phyloP scores from a whole-genome alignment of 2,329 filamentous ascomycete species.

The Claviceps purpurea region DNA sequence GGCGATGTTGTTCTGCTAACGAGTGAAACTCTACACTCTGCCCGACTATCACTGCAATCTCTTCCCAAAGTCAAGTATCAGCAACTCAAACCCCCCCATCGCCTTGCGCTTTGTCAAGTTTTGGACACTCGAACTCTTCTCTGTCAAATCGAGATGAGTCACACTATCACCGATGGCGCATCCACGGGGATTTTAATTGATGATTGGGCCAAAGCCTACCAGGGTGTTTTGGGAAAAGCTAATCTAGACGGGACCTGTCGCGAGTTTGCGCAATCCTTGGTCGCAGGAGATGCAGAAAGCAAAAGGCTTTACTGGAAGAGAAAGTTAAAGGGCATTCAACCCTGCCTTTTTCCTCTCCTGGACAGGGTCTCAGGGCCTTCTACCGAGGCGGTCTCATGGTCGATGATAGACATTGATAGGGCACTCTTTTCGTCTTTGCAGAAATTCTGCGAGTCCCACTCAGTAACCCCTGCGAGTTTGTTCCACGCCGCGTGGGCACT shows the following conservation, averaged over 20 bases:
- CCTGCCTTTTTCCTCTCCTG: constrained; percentile 6
- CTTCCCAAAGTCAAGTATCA: constrained; percentile 1
- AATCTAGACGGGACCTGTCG: constrained; percentile 2
- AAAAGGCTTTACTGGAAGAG: constrained; percentile 7
- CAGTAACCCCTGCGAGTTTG: constrained; percentile 33
- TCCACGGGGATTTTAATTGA: constrained; percentile 12
- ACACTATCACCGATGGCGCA: constrained; percentile 21
- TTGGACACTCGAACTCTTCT: constrained; percentile 5
- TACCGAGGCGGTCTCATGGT: not conserved
- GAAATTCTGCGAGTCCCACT: constrained; percentile 23
- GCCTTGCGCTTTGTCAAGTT: not conserved
- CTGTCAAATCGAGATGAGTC: constrained; percentile 21
- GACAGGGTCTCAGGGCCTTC: not conserved
- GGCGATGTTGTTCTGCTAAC: constrained; percentile 1
- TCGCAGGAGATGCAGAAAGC: not conserved
- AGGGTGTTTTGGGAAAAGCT: not conserved
- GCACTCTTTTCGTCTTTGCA: constrained; percentile 5
- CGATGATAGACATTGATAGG: not conserved
- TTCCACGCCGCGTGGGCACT: constrained; percentile 40
- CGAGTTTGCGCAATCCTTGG: constrained; percentile 2
- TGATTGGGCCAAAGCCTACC: constrained; percentile 3
- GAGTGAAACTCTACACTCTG: not conserved
- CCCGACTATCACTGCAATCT: not conserved
- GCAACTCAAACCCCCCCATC: constrained; percentile 2
- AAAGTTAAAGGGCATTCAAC: constrained; percentile 4